Evolutionary conservation across 768 basidiomycete genomes (phyloP), one percentile per base, ranked within the genome.

Genomic region (Amyloporia xantha): DNA sequence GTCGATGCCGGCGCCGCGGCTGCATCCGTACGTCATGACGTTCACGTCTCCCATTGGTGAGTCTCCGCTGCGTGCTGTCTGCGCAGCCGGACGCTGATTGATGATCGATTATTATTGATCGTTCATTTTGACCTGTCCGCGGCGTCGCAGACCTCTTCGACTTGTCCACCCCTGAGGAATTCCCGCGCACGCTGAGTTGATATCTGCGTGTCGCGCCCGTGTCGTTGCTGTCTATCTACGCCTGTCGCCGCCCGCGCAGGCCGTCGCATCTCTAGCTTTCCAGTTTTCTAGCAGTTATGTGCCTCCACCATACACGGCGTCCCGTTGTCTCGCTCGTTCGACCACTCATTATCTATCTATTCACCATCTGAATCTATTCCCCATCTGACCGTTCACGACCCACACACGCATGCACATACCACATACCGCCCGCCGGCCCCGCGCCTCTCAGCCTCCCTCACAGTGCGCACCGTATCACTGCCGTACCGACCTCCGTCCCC

Each of bases 11-110:
- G 45, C 35, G 48, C 44, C 54, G 48, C 54, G 24, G 30, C 33
- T 64, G 45, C 64, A 68, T 46, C 66, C 63, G 15, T 64, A 67
- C 46, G 65, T 67, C 52, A 56, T 59, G 50, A 67, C 59, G 37
- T 71, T 67, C 50, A 69, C 68, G 36, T 69, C 68, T 11, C 70
- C 70, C 9, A 71, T 71, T 41, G 67, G 66, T 68, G 37, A 43
- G 65, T 51, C n/a, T 33, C 38, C 7, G 10, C 13, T 11, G 3
- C 28, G 26, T 15, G 6, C 26, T 26, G 28, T 24, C 44, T 24
- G 20, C 17, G n/a, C 5, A 2, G 13, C 21, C 27, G 17, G 5
- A 19, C 9, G 25, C 24, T 33, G 49, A 21, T 46, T 27, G 30
- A 17, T 13, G 26, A n/a, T n/a, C n/a, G n/a, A n/a, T n/a, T n/a